Evolutionary conservation across 2,329 filamentous ascomycete species (phyloP), one percentile per base, ranked within the genome.

Genomic region (Phialocephala subalpina): DNA sequence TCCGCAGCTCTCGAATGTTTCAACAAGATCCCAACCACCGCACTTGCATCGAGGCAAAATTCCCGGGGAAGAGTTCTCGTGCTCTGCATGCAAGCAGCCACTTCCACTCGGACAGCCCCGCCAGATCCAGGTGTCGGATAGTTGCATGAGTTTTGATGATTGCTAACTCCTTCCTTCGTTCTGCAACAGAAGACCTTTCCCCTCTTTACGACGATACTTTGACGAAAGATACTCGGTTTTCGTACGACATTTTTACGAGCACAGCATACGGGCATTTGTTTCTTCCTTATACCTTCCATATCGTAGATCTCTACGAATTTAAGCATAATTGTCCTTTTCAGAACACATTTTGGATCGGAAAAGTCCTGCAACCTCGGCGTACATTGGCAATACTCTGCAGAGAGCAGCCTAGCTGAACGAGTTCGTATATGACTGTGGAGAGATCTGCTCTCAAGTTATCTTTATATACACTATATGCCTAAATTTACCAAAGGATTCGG

Each of bases 401-500:
- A 33, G 4, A 3, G n/a, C 12, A 3, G 11, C 14, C 7, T 53
- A 14, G n/a, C 2, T 33, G 22, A 29, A 12, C 27, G 25, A 16
- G 7, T 33, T 8, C 18, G 29, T 53, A n/a, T 53, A 53, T 53
- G 49, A 29, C 27, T 29, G 18, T 25, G 49, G 29, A 53, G 49
- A 53, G 25, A 53, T 53, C 18, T 14, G 6, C 14, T 33, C 16
- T 53, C 14, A 14, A 29, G 3, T 18, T 33, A 29, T 12, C 22
- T 33, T 33, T 58, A 67, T 67, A 64, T 47, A 67, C 67, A 70
- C 75, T 74, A 75, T 59, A 78, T 78, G 76, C 76, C 76, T 73
- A 77, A 72, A 70, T 76, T 77, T 67, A 71, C 75, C 36, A 76
- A 73, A 66, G 70, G 62, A 33, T 78, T 78, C 64, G 74, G 73